Base-by-base conservation (phyloP, 768 basidiomycete species). In the Leccinum subgranulosum region DNA sequence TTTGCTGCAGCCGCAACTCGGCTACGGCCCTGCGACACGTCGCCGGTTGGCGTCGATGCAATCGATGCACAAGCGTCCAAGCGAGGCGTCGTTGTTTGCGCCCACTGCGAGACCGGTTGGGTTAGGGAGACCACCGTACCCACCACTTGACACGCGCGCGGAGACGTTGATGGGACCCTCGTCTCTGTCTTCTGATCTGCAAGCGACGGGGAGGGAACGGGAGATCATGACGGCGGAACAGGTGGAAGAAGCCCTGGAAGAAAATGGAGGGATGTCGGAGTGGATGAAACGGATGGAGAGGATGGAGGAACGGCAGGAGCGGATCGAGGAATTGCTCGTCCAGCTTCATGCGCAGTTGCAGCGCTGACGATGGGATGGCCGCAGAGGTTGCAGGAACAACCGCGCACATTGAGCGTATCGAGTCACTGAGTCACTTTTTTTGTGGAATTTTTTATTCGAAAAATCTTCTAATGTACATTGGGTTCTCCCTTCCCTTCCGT, bases 301-400 rank as follows among this genome's bases (percentile, higher is more conserved):
- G 31, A 76, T 83, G 27, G 81, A 83, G 57, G 68, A 68, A 57
- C 64, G 72, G 52, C 82, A 84, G 65, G 65, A 74, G 58, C 71
- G 81, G 54, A 82, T 83, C 36, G 81, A 83, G 64, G 74, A 75
- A 1, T 53, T 84, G 51, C 71, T 84, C 43, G 48, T 74, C 23
- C 70, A 74, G 48, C 64, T 78, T 45, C 60, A 61, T 12, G 58
- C 58, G 1, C 60, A 33, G 28, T 21, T 70, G 29, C 64, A 57
- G 41, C 57, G 49, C 19, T 58, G 55, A 65, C 25, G 15, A 41
- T 31, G 31, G 9, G 15, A 41, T 31, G 31, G 9, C 12, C n/a
- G 25, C 17, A 21, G 12, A 6, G 51, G 6, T 43, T 14, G 23
- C 25, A 17, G 49, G 28, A 29, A 31, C 15, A 23, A 27, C 10